These are phyloP conservation scores for Sugiyamaella novakii DNA, from an alignment of 1,139 yeast genomes.

Conservation along the genomic window DNA sequence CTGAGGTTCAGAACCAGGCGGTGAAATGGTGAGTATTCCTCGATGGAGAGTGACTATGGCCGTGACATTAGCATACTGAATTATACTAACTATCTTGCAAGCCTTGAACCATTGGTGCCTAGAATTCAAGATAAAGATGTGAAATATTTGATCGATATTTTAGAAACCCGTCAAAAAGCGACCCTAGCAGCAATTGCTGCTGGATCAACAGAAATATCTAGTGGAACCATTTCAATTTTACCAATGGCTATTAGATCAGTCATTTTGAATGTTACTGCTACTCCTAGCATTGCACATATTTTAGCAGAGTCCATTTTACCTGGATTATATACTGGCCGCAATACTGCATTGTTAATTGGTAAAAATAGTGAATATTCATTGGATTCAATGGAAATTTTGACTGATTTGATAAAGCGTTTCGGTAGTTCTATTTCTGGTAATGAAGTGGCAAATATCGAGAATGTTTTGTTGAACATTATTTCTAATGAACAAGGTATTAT, in stretches of 20 bases:
- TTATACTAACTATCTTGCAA: constrained; percentile 16
- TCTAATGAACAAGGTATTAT: constrained; percentile 36
- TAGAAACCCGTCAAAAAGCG: constrained; percentile 19
- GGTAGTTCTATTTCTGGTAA: constrained; percentile 52
- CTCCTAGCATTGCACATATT: constrained; percentile 39
- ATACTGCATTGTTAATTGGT: constrained; percentile 33
- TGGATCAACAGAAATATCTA: constrained; percentile 14
- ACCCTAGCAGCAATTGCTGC: constrained; percentile 21
- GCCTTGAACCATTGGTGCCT: constrained; percentile 45
- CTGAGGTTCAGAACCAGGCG: constrained; percentile 82
- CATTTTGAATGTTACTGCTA: constrained; percentile 46
- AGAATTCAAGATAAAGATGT: constrained; percentile 31
- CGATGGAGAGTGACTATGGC: too few relatives aligned
- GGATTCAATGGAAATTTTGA: constrained; percentile 65
- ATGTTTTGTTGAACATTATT: constrained; percentile 32
- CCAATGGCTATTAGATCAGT: constrained; percentile 72
- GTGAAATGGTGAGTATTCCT: constrained; percentile 52
- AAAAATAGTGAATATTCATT: constrained; percentile 44
- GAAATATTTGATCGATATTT: constrained; percentile 26
- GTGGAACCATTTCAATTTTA: constrained; percentile 50
- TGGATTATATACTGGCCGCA: constrained; percentile 10
- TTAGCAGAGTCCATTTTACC: constrained; percentile 43
- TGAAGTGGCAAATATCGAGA: constrained; percentile 48
- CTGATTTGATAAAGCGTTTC: constrained; percentile 58
- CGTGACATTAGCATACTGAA: too few relatives aligned